Conservation (phyloP, 1,139 yeast species). For the Saccharomyces hybrid region DNA sequence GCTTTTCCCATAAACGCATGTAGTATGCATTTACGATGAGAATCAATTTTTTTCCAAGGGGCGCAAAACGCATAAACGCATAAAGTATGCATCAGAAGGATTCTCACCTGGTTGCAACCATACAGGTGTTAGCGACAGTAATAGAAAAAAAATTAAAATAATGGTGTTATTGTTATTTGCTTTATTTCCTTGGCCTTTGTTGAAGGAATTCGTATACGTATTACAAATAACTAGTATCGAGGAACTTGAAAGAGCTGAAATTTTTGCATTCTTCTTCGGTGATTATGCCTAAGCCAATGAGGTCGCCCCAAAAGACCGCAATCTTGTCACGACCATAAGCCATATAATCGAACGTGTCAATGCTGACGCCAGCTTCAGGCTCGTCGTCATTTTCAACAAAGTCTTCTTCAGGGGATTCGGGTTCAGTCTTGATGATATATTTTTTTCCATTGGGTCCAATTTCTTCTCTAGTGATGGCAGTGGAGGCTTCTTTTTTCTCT, state of each 20-base stretch:
- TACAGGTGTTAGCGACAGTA: conserved; percentile 5
- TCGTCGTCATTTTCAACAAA: conserved; percentile 29
- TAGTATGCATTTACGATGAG: background rate
- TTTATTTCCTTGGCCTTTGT: background rate
- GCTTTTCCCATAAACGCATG: background rate
- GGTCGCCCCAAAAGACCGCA: conserved; percentile 66
- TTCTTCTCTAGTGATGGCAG: conserved; percentile 16
- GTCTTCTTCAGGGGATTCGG: conserved; percentile 17
- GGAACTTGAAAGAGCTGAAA: background rate
- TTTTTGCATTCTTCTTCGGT: conserved; percentile 27
- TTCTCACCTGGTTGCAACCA: conserved; percentile 1
- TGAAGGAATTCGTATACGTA: background rate
- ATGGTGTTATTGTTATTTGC: background rate
- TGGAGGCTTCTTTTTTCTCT: conserved; percentile 16
- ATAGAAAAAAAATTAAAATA: background rate
- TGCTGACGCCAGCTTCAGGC: conserved; percentile 39
- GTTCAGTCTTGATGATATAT: conserved; percentile 33
- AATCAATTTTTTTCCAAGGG: background rate
- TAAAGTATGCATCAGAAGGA: background rate
- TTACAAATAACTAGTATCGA: conserved; percentile 6
- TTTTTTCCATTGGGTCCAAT: conserved; percentile 42
- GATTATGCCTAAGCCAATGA: conserved; percentile 54
- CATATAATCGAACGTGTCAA: conserved; percentile 74
- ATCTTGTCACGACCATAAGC: conserved; percentile 71
- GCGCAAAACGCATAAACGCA: background rate